phyloP scores from a whole-genome alignment of 225 moss, liverwort and hornwort species.

The Straminergon stramineum region DNA sequence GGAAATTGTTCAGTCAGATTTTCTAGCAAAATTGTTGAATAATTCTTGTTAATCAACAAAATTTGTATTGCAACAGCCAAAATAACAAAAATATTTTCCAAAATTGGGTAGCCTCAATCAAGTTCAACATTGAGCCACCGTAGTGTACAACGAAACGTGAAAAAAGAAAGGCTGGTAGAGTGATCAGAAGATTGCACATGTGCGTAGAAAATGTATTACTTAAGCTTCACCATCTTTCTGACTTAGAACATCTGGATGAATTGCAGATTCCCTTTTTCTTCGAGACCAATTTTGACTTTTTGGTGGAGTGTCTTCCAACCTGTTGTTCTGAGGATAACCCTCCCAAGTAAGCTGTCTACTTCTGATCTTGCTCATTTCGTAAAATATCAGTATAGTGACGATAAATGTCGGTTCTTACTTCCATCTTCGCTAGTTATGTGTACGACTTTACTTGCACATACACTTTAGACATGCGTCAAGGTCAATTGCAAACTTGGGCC shows the following conservation, averaged over 20 bases:
- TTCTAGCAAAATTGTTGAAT: background rate
- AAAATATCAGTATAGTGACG: background rate
- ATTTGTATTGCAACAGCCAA: background rate
- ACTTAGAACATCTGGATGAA: background rate
- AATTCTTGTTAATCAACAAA: background rate
- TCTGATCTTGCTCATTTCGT: background rate
- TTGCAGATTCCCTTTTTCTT: constrained; percentile 73
- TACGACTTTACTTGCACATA: background rate
- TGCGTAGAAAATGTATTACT: background rate
- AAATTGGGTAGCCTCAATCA: background rate
- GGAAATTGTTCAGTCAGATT: background rate
- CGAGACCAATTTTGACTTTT: constrained; percentile 65
- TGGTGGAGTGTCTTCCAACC: constrained; percentile 75
- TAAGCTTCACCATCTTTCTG: background rate
- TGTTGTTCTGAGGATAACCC: constrained; percentile 72
- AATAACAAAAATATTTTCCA: background rate
- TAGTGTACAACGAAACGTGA: background rate
- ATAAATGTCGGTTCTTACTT: background rate
- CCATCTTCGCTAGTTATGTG: background rate
- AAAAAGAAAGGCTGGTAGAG: background rate
- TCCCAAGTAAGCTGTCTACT: constrained; percentile 41
- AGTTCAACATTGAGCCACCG: background rate
- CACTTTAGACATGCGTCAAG: background rate
- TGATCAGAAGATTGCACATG: background rate
- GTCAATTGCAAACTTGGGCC: background rate